Evolutionary conservation across 2,329 filamentous ascomycete genomes (phyloP).

Genomic region (Monilinia fructicola): DNA sequence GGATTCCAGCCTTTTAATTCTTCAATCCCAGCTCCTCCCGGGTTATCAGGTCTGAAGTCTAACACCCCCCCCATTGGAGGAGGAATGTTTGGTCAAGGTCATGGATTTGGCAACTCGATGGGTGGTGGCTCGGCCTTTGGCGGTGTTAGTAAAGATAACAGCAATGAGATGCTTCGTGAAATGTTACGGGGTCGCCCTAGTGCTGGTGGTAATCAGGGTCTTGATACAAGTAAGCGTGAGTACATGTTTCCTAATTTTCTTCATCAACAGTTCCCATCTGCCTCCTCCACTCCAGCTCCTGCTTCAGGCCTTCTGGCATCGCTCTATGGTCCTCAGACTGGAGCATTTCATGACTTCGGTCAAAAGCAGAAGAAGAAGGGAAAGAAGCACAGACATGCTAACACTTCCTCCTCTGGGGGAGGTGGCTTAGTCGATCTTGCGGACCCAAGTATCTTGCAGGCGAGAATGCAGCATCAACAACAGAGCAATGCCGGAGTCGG

Average conservation of each 20-base stretch:
- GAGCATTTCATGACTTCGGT: conserved; percentile 85
- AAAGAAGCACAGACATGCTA: conserved; percentile 99
- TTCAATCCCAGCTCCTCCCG: conserved; percentile 84
- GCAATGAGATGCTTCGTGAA: conserved; percentile 76
- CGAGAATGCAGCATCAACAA: conserved; percentile 87
- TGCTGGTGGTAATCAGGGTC: conserved; percentile 65
- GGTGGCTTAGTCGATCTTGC: conserved; percentile 99
- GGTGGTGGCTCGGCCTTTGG: conserved; percentile 59
- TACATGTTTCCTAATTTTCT: conserved; percentile 92
- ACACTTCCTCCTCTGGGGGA: conserved; percentile 99
- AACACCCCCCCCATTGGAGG: conserved; percentile 84
- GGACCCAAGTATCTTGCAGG: conserved; percentile 99
- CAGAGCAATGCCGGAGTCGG: conserved; percentile 80
- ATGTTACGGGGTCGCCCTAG: conserved; percentile 69
- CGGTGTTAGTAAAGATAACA: conserved; percentile 67
- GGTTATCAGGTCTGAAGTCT: conserved; percentile 79
- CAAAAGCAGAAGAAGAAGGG: conserved; percentile 99
- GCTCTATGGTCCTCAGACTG: conserved; percentile 85
- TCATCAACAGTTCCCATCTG: conserved; percentile 80
- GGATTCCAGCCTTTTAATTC: conserved; percentile 75
- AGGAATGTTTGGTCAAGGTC: conserved; percentile 86
- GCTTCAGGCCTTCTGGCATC: conserved; percentile 86
- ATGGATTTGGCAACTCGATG: conserved; percentile 72
- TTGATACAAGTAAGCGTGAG: conserved; percentile 96
- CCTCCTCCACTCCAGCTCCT: conserved; percentile 81